Base-by-base conservation (phyloP, 176 grass and related monocot genomes). In the Carex myosuroides region DNA sequence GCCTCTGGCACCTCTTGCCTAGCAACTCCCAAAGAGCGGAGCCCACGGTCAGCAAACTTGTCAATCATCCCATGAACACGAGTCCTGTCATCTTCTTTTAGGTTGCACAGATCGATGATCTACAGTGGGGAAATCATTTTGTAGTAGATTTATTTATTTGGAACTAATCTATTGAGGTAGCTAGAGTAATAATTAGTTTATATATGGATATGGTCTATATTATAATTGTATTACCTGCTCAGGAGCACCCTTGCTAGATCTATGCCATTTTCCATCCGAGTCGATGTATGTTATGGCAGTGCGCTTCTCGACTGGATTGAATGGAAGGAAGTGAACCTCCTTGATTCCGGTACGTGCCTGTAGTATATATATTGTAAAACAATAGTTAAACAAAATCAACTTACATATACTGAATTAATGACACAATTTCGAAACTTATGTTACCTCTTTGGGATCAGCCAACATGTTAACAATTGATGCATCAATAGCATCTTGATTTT, bases 401-500 rank as follows among this genome's bases (percentile, higher is more conserved):
- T 30, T 53, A 7, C 24, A 21, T 55, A 77, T 8, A 1, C 1
- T 32, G 21, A 76, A 32, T 30, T 8, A 29, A 55, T 29, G 24
- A 13, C 55, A 71, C 16, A 77, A 50, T 11, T 46, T 65, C 13
- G 3, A 1, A 32, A 54, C 6, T 65, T 42, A 30, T 53, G 39
- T 81, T 74, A 80, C 87, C 81, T 97, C 94, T 81, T 94, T 97
- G 39, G 92, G 90, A 83, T 97, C 94, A 44, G 92, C 92, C 0
- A 97, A 88, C 92, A 97, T 97, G 59, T 87, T 85, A 1, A 97
- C 94, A 32, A 97, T 94, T 86, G 87, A 92, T 11, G 94, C 87
- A 73, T 97, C 92, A 16, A 97, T 97, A 62, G 94, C 94, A 62
- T 97, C 94, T 86, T 97, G 94, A 89, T 97, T 97, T 85, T 94